Base-by-base conservation (phyloP, 768 basidiomycete species). In the Kwoniella dejecticola region DNA sequence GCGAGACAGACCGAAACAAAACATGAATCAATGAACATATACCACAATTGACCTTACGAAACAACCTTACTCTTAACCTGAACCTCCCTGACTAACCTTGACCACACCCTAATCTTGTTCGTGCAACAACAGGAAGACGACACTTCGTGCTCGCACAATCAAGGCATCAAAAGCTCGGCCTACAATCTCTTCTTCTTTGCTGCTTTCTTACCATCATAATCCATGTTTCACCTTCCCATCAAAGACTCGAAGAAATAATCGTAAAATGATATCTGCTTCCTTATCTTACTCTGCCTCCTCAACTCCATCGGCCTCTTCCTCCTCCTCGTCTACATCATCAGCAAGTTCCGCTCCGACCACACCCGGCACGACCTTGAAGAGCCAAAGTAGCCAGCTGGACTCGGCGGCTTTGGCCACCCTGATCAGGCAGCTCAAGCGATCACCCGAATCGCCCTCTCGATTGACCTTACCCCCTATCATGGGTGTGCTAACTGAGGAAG, bases 381-480 rank as follows among this genome's bases (percentile, higher is more conserved):
- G 15, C 15, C 7, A 36, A 7, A 7, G 7, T 15, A 36, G 13
- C 19, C 23, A 29, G 4, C 45, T 57, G 4, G 56, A 57, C 23
- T 15, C 56, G 12, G 27, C 40, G 10, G 23, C 58, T 7, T 40
- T 60, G 7, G 58, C 47, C 17, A 19, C 26, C 8, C 47, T 38
- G 15, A 55, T 62, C 44, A 21, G 46, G 2, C 52, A 62, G n/a
- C 52, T 62, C 1, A 62, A 62, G 52, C 29, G 60, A 54, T 47
- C 45, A 0, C 60, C 60, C 45, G 47, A 62, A 30, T 52, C 48
- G 31, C 53, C 60, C 17, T 62, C 60, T 26, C 29, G 52, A 26
- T 26, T 62, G 11, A 48, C 60, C 11, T 29, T 62, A 11, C 60
- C 60, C 10, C 60, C 60, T 12, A 54, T 62, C 36, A 62, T 62